Evolutionary conservation across 1,139 yeast species (phyloP).

Genomic region (Zygoascus hellenicus): DNA sequence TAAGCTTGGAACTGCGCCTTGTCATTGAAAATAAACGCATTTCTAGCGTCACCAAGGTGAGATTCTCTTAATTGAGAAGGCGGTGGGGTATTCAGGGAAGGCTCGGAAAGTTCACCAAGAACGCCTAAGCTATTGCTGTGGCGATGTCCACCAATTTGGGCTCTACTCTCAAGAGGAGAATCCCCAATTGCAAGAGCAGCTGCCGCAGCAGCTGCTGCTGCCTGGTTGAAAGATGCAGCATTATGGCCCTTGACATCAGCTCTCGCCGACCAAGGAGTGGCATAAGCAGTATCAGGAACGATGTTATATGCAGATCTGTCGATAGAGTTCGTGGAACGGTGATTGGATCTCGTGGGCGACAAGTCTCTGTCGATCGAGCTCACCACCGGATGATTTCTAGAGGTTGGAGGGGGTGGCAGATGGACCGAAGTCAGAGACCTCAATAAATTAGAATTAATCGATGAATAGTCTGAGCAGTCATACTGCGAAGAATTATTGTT

Average conservation of each 20-base stretch:
- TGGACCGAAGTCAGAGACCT: slow-evolving; percentile 41
- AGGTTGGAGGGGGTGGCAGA: slow-evolving; percentile 42
- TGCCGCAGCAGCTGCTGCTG: slow-evolving; percentile 10
- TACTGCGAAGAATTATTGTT: neutral
- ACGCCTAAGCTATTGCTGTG: slow-evolving; percentile 1
- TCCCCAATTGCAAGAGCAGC: slow-evolving; percentile 9
- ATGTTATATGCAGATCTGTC: neutral
- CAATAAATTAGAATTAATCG: slow-evolving; percentile 36
- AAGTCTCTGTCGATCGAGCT: neutral
- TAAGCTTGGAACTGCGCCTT: slow-evolving; percentile 5
- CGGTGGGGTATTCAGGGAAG: slow-evolving; percentile 18
- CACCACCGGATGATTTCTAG: slow-evolving; percentile 19
- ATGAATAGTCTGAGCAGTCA: slow-evolving; percentile 18
- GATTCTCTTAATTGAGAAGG: slow-evolving; percentile 15
- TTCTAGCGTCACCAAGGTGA: neutral
- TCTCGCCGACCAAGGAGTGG: slow-evolving; percentile 11
- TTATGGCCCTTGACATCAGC: neutral
- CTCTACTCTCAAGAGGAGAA: slow-evolving; percentile 9
- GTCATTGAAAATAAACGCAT: slow-evolving; percentile 2
- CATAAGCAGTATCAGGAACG: slow-evolving; percentile 10
- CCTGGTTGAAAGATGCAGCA: neutral
- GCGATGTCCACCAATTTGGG: neutral
- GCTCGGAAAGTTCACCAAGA: slow-evolving; percentile 11
- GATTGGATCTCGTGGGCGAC: slow-evolving; percentile 9
- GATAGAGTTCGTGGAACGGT: slow-evolving; percentile 9